Percentiles rank a stretch among this genome's conserved stretches.
Evolutionary conservation across 2,329 filamentous ascomycete genomes (phyloP).

Genomic region (Samsoniella hepiali): DNA sequence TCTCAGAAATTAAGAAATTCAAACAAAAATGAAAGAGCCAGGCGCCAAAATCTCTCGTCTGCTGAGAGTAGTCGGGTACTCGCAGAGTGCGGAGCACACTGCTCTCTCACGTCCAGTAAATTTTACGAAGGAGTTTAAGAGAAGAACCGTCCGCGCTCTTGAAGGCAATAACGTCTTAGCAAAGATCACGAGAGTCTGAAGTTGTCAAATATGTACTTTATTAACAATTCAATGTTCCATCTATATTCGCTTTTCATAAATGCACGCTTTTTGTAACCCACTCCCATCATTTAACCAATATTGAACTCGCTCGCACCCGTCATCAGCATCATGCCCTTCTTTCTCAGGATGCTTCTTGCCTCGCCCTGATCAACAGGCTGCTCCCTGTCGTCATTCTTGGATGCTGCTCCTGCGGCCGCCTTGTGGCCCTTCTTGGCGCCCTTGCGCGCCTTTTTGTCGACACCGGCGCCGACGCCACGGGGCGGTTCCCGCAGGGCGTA

Average conservation of each 20-base stretch:
- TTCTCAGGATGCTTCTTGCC: slow-evolving; percentile 48
- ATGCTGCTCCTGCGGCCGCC: slow-evolving; percentile 25
- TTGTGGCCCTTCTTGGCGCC: slow-evolving; percentile 3
- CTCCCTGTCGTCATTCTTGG: slow-evolving; percentile 40
- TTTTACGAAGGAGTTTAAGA: neutral
- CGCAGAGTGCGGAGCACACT: no score
- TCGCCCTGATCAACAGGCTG: slow-evolving; percentile 32
- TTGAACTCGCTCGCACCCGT: slow-evolving; percentile 66
- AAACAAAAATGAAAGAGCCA: neutral
- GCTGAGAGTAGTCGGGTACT: no score
- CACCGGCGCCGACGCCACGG: slow-evolving; percentile 67
- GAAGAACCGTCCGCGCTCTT: no score
- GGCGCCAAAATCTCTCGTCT: no score
- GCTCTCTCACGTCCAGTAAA: no score
- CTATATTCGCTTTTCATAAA: slow-evolving; percentile 13
- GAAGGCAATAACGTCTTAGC: no score
- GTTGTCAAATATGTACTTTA: neutral
- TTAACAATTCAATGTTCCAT: neutral
- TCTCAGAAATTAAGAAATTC: no score
- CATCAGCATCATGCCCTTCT: slow-evolving; percentile 62
- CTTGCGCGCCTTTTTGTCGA: slow-evolving; percentile 42
- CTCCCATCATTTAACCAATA: slow-evolving; percentile 48
- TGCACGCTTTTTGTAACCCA: slow-evolving; percentile 7
- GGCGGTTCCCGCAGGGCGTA: slow-evolving; percentile 89
- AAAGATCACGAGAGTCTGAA: neutral